A percentile compares a stretch with the other conserved stretches of the same genome.
phyloP scores from a whole-genome alignment of 2,329 filamentous ascomycete genomes.

The Raffaelea ambrosiae region DNA sequence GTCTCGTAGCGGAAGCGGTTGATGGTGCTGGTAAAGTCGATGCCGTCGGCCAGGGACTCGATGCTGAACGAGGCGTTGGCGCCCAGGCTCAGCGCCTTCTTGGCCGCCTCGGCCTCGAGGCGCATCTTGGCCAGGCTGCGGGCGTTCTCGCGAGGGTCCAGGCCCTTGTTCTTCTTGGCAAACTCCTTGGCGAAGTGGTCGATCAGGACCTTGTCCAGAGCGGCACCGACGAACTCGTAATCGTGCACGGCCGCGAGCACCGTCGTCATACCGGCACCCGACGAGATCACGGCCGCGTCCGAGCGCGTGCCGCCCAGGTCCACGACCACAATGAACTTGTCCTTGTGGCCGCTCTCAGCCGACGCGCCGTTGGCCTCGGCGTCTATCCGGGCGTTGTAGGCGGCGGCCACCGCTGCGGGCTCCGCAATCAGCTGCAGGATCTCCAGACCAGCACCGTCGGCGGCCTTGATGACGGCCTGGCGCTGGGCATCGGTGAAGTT shows the following conservation, averaged over 20 bases:
- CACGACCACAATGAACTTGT: slow-evolving; percentile 87
- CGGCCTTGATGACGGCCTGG: slow-evolving; percentile 67
- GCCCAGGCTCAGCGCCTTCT: slow-evolving; percentile 85
- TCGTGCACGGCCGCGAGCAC: slow-evolving; percentile 90
- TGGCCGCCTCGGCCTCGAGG: slow-evolving; percentile 81
- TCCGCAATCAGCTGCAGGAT: slow-evolving; percentile 90
- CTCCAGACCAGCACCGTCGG: slow-evolving; percentile 74
- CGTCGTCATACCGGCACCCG: slow-evolving; percentile 91
- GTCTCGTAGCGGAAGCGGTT: slow-evolving; percentile 93
- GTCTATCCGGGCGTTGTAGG: slow-evolving; percentile 82
- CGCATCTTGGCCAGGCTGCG: slow-evolving; percentile 85
- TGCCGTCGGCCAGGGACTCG: slow-evolving; percentile 79
- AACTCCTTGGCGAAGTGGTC: slow-evolving; percentile 99
- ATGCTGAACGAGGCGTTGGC: slow-evolving; percentile 86
- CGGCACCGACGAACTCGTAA: slow-evolving; percentile 81
- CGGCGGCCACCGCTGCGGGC: slow-evolving; percentile 78
- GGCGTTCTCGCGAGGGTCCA: slow-evolving; percentile 74
- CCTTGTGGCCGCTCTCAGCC: slow-evolving; percentile 57
- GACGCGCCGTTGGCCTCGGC: slow-evolving; percentile 56
- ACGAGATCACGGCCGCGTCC: slow-evolving; percentile 84
- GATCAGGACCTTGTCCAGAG: slow-evolving; percentile 83
- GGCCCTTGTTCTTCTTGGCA: slow-evolving; percentile 82
- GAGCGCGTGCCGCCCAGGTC: slow-evolving; percentile 90
- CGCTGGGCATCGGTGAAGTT: slow-evolving; percentile 88
- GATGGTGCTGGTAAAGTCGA: slow-evolving; percentile 85